Evolutionary conservation across 2,329 filamentous ascomycete species (phyloP).

Genomic region (Fusarium sp.): DNA sequence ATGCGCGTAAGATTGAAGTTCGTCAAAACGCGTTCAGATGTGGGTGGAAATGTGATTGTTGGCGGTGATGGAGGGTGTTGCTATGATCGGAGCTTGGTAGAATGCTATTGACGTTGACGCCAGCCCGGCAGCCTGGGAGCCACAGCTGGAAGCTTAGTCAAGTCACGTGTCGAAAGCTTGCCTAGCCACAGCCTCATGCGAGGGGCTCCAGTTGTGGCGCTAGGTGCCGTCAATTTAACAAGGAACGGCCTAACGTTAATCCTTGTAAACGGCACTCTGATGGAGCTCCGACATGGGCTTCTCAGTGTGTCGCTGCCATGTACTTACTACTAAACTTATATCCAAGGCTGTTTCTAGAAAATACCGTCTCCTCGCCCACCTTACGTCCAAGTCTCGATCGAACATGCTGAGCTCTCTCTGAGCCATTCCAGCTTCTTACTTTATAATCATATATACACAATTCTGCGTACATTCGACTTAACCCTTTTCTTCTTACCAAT

Average conservation of each 20-base stretch:
- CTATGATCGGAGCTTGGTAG: conserved; percentile 41
- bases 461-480: not conserved
- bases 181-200: conserved; percentile 28
- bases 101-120: conserved; percentile 49
- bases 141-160: conserved; percentile 46
- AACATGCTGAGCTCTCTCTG: conserved; percentile 42
- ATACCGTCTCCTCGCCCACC: conserved; percentile 6
- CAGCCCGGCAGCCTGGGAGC: conserved; percentile 50
- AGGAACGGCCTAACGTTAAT: conserved; percentile 48
- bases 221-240: conserved; percentile 3
- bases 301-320: conserved; percentile 30
- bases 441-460: not conserved
- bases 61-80: conserved; percentile 32
- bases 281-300: conserved; percentile 33
- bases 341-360: conserved; percentile 33
- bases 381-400: conserved; percentile 7
- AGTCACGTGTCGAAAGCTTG: conserved; percentile 36
- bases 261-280: conserved; percentile 38
- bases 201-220: conserved; percentile 17
- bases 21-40: conserved; percentile 5
- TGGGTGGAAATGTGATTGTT: conserved; percentile 22
- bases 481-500: conserved; percentile 13
- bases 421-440: conserved; percentile 22
- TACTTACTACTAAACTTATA: conserved; percentile 29
- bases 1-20: not conserved